phyloP scores from a whole-genome alignment of 345 rosid species.

The Eutrema heterophyllum region DNA sequence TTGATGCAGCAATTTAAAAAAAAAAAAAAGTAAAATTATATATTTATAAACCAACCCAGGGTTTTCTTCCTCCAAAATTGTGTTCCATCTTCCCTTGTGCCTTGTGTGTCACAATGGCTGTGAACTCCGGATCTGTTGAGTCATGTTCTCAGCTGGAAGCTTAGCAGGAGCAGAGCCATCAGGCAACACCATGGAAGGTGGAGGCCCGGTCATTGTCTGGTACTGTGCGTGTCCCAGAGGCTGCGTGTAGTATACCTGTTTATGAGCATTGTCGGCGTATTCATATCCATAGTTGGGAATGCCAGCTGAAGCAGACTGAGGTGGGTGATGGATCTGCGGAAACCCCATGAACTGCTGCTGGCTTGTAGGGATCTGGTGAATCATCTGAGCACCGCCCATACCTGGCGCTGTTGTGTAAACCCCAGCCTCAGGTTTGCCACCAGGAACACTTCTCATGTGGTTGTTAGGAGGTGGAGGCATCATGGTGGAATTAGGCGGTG shows the following conservation, averaged over 20 bases:
- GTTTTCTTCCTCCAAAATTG: conserved; percentile 68
- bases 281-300: conserved; percentile 61
- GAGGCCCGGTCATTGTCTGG: conserved; percentile 66
- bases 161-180: conserved; percentile 48
- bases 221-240: conserved; percentile 73
- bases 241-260: conserved; percentile 79
- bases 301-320: conserved; percentile 62
- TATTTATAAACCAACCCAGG: conserved; percentile 24
- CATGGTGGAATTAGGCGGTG: conserved; percentile 55
- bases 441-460: conserved; percentile 53
- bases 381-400: conserved; percentile 49
- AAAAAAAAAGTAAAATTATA: background rate
- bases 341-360: conserved; percentile 81
- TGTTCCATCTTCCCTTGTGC: conserved; percentile 30
- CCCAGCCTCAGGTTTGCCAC: conserved; percentile 56
- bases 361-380: conserved; percentile 58
- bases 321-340: conserved; percentile 77
- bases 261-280: conserved; percentile 53
- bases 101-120: conserved; percentile 44
- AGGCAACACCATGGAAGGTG: conserved; percentile 41
- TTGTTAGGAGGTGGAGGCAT: conserved; percentile 44
- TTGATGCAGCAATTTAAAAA: conserved; percentile 17
- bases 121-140: conserved; percentile 64
- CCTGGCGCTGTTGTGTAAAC: conserved; percentile 52
- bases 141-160: conserved; percentile 46